Conservation (phyloP, 257 asterid species). For the Penstemon barbatus region DNA sequence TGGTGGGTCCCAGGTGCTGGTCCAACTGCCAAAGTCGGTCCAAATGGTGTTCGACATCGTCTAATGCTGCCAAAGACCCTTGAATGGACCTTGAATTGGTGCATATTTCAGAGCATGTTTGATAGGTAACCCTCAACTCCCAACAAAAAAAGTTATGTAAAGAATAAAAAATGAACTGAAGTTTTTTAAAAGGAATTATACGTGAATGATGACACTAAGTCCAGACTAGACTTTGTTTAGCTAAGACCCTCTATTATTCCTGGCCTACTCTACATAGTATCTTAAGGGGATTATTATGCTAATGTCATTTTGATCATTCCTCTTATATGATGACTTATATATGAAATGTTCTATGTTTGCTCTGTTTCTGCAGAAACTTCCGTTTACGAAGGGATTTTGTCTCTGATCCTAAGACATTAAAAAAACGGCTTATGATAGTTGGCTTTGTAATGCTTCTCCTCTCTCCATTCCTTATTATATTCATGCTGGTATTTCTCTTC, state of each 20-base stretch:
- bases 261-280: not conserved
- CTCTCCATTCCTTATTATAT: conserved; percentile 92
- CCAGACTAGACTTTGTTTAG: not conserved
- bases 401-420: conserved; percentile 72
- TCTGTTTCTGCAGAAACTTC: conserved; percentile 67
- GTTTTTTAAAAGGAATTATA: not conserved
- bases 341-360: conserved; percentile 13
- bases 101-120: conserved; percentile 94
- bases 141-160: not conserved
- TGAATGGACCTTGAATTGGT: conserved; percentile 96
- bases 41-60: conserved; percentile 52
- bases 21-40: conserved; percentile 47
- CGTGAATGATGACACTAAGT: no score
- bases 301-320: conserved; percentile 6
- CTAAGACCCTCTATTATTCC: conserved; percentile 9
- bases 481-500: conserved; percentile 95
- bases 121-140: conserved; percentile 54
- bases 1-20: conserved; percentile 87
- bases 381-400: conserved; percentile 77
- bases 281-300: not conserved
- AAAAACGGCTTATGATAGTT: conserved; percentile 88
- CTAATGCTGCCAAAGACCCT: conserved; percentile 83
- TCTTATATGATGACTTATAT: conserved; percentile 7
- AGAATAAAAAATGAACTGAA: not conserved
- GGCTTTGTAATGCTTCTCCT: conserved; percentile 79